A percentile compares a stretch with the other conserved stretches of the same genome.
These are phyloP conservation scores for Trypethelium eluteriae DNA, from an alignment of 495 filamentous ascomycete genomes.

Conservation along the genomic window DNA sequence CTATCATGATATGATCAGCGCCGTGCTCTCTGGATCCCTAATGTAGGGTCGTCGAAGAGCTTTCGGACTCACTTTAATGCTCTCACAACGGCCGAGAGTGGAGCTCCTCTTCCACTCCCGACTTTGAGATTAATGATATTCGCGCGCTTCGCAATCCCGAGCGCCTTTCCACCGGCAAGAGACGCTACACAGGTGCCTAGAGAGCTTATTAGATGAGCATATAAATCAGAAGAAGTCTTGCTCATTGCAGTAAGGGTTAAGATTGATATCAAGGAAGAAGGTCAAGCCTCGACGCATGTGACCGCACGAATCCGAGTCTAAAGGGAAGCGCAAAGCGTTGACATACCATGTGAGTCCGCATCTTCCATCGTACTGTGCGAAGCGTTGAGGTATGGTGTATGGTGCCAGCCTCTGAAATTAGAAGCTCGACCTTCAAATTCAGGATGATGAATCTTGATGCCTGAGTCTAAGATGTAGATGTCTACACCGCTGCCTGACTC, in stretches of 20 bases:
- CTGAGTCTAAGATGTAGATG: neutral
- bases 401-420: neutral
- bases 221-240: too few relatives aligned
- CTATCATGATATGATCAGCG: neutral
- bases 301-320: too few relatives aligned
- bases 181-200: neutral
- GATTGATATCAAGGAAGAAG: too few relatives aligned
- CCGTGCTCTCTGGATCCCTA: neutral
- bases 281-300: too few relatives aligned
- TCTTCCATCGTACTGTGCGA: neutral
- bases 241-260: too few relatives aligned
- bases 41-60: neutral
- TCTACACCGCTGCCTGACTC: neutral
- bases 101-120: too few relatives aligned
- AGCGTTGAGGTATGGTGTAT: neutral
- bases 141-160: neutral
- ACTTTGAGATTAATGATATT: constrained; percentile 9
- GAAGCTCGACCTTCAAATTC: neutral
- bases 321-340: neutral
- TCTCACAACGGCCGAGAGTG: neutral
- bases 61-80: neutral
- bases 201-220: neutral
- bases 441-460: neutral
- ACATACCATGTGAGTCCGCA: neutral
- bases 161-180: neutral